These are phyloP conservation scores for Saururus chinensis DNA, from an alignment of 164 flowering plant genomes.

Conservation along the genomic window DNA sequence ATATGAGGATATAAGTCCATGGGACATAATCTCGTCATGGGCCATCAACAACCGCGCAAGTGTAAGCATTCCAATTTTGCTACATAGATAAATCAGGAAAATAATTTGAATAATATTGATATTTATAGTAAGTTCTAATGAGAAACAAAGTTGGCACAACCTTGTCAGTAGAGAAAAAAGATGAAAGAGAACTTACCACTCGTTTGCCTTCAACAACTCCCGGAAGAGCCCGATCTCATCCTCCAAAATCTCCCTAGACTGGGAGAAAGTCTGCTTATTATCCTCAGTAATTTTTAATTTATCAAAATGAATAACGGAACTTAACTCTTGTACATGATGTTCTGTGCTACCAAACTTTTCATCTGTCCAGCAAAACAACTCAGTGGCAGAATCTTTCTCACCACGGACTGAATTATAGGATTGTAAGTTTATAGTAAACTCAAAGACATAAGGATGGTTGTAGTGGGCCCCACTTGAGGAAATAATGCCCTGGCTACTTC, in stretches of 20 bases:
- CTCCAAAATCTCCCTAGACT: constrained; percentile 30
- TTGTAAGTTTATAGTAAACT: constrained; percentile 36
- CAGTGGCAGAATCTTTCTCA: constrained; percentile 8
- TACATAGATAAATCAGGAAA: constrained; percentile 14
- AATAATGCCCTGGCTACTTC: constrained; percentile 40
- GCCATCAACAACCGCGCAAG: constrained; percentile 74
- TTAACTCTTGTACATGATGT: constrained; percentile 17
- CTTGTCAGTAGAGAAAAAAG: not conserved
- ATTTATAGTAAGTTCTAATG: not conserved
- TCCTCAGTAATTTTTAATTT: constrained; percentile 21
- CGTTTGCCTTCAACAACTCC: constrained; percentile 37
- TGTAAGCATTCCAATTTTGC: constrained; percentile 91
- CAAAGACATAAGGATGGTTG: constrained; percentile 20
- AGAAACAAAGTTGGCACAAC: not conserved
- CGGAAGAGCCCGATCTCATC: constrained; percentile 52
- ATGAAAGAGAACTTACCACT: constrained; percentile 34
- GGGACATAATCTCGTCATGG: constrained; percentile 32
- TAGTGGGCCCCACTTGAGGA: constrained; percentile 40
- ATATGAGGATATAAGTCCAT: constrained; percentile 11
- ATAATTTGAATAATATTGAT: not conserved
- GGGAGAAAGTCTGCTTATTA: constrained; percentile 18
- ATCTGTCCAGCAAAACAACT: constrained; percentile 42
- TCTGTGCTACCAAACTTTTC: constrained; percentile 27
- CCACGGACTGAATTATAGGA: constrained; percentile 12
- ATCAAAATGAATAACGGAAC: constrained; percentile 12